Evolutionary conservation across 2,329 filamentous ascomycete species (phyloP).

Genomic region (Diaporthe aspalathi): DNA sequence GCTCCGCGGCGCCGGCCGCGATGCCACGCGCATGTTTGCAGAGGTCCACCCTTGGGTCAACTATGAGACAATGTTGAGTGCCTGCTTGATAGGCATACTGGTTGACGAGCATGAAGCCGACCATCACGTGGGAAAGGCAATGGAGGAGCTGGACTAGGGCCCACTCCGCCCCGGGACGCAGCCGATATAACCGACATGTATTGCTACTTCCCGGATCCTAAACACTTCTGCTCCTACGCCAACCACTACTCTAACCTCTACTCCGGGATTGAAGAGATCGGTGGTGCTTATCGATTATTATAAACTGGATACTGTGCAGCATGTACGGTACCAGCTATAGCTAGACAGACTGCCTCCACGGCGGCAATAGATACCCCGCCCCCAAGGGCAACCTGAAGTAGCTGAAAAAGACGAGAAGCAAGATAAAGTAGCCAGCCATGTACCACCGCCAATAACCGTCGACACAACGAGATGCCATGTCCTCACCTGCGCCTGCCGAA

Average conservation of each 20-base stretch:
- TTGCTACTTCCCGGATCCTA: background rate
- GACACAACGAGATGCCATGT: background rate
- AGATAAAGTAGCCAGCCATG: background rate
- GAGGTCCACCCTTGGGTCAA: constrained; percentile 80
- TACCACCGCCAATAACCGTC: background rate
- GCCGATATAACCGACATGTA: background rate
- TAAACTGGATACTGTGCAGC: background rate
- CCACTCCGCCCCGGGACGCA: background rate
- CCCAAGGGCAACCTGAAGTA: too few species aligned
- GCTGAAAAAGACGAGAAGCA: background rate
- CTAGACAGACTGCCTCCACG: constrained; percentile 8
- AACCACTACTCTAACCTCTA: too few species aligned
- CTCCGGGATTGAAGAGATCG: constrained; percentile 1
- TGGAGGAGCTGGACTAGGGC: constrained; percentile 71
- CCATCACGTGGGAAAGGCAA: constrained; percentile 50
- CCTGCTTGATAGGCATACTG: constrained; percentile 71
- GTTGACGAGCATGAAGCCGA: constrained; percentile 67
- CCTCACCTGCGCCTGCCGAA: constrained; percentile 62
- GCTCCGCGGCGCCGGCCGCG: constrained; percentile 69
- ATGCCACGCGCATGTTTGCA: constrained; percentile 72
- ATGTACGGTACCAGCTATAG: background rate
- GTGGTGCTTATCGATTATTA: background rate
- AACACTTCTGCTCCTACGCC: too few species aligned
- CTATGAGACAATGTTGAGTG: constrained; percentile 75
- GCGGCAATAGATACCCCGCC: constrained; percentile 24